A percentile compares a stretch with the other conserved stretches of the same genome.
Conservation (phyloP, 805 yeast genomes). For the Middelhovenomyces tepae region DNA sequence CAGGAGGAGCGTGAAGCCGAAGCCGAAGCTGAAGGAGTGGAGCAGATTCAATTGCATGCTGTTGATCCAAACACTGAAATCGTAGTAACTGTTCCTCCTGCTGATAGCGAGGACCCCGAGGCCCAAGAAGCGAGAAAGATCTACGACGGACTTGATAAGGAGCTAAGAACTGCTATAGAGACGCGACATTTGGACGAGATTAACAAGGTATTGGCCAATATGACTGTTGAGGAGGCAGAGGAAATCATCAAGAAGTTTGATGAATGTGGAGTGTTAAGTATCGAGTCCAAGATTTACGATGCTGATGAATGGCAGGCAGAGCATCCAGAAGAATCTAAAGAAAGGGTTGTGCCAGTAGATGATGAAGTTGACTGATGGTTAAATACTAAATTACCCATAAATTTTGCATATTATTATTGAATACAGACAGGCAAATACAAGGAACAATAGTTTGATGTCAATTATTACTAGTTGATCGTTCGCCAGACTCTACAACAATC, state of each 20-base stretch:
- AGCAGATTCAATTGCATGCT: slow-evolving; percentile 78
- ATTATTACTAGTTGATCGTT: no score
- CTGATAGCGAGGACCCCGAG: slow-evolving; percentile 34
- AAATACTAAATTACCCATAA: no score
- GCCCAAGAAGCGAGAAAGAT: slow-evolving; percentile 30
- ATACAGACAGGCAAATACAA: no score
- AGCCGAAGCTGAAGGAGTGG: slow-evolving; percentile 48
- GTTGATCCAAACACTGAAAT: slow-evolving; percentile 77
- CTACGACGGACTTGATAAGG: slow-evolving; percentile 51
- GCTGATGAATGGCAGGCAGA: slow-evolving; percentile 28
- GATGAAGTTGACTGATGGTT: no score
- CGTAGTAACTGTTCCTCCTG: slow-evolving; percentile 56
- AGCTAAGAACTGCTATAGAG: slow-evolving; percentile 68
- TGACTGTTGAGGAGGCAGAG: slow-evolving; percentile 76
- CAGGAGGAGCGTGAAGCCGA: slow-evolving; percentile 32
- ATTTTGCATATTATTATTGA: no score
- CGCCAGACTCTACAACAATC: no score
- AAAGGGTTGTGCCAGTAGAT: slow-evolving; percentile 8
- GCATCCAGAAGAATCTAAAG: slow-evolving; percentile 6
- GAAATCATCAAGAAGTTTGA: slow-evolving; percentile 61
- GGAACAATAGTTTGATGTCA: no score
- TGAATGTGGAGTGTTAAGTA: slow-evolving; percentile 74
- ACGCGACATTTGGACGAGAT: slow-evolving; percentile 67
- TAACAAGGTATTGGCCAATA: slow-evolving; percentile 67
- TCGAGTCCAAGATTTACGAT: slow-evolving; percentile 46